A percentile compares a stretch with the other conserved stretches of the same genome.
Conservation (phyloP, 805 yeast species). For the Wickerhamomyces silvicola region DNA sequence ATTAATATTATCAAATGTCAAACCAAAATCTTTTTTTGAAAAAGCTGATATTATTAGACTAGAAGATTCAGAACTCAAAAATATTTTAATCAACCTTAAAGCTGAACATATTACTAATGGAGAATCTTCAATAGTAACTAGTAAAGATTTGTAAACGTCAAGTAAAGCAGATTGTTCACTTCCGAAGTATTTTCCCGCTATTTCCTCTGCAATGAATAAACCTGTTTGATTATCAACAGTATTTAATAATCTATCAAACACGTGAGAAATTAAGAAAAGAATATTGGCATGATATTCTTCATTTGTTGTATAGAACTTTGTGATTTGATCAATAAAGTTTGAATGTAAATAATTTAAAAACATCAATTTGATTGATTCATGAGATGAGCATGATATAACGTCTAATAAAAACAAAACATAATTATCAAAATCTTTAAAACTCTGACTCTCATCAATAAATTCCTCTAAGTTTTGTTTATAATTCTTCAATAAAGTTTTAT, state of each 20-base stretch:
- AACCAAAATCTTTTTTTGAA: no score
- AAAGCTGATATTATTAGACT: no score
- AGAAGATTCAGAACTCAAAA: no score
- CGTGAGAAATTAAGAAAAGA: slow-evolving; percentile 7
- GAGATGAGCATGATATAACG: slow-evolving; percentile 6
- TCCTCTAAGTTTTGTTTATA: neutral
- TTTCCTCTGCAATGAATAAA: slow-evolving; percentile 1
- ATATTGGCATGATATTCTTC: slow-evolving; percentile 1
- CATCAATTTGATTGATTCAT: slow-evolving; percentile 5
- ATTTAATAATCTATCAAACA: slow-evolving; percentile 6
- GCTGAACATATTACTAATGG: no score
- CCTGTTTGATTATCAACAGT: no score
- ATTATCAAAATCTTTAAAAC: neutral
- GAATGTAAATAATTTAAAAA: slow-evolving; percentile 10
- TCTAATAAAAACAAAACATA: slow-evolving; percentile 5
- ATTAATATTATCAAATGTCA: no score
- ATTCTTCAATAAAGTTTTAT: slow-evolving; percentile 3
- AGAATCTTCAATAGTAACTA: no score
- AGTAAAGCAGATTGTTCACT: no score
- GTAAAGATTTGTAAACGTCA: no score
- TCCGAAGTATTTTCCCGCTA: no score
- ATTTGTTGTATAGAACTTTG: slow-evolving; percentile 2
- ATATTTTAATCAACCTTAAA: no score
- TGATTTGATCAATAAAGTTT: slow-evolving; percentile 7
- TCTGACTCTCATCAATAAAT: neutral